These are phyloP conservation scores for Podochytrium sp. DNA, from an alignment of 192 early-diverging fungal genomes.

Conservation along the genomic window DNA sequence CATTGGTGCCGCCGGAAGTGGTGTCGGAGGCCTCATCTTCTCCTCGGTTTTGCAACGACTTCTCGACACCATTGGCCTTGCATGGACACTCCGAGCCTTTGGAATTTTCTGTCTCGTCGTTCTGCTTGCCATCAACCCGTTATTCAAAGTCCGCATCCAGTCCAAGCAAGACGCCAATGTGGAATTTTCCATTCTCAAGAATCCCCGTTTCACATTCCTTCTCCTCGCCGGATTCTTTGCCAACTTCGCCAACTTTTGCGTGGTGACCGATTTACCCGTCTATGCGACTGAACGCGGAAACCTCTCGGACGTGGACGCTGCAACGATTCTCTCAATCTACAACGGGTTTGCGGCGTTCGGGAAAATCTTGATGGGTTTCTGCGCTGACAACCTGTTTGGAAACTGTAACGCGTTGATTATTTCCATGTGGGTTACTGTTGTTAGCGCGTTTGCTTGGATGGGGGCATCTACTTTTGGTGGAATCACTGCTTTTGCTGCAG, in stretches of 20 bases:
- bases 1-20: slow-evolving; percentile 70
- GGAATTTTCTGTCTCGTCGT: slow-evolving; percentile 49
- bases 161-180: neutral
- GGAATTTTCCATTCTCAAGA: slow-evolving; percentile 27
- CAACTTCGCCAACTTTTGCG: slow-evolving; percentile 28
- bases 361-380: slow-evolving; percentile 64
- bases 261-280: neutral
- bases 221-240: slow-evolving; percentile 40
- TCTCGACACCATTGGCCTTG: slow-evolving; percentile 59
- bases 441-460: slow-evolving; percentile 19
- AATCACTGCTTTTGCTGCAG: slow-evolving; percentile 39
- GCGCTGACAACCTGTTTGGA: slow-evolving; percentile 63
- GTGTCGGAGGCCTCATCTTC: slow-evolving; percentile 73
- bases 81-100: slow-evolving; percentile 71
- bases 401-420: slow-evolving; percentile 64
- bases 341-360: slow-evolving; percentile 70
- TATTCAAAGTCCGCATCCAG: slow-evolving; percentile 25
- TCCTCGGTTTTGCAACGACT: slow-evolving; percentile 61
- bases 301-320: neutral
- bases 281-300: neutral
- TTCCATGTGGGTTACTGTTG: slow-evolving; percentile 36
- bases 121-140: slow-evolving; percentile 4
- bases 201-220: slow-evolving; percentile 15
- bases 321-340: slow-evolving; percentile 53
- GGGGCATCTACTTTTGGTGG: neutral